A percentile compares a stretch with the other conserved stretches of the same genome.
Evolutionary conservation across 345 rosid genomes (phyloP).

Genomic region (Cardamine occulta): DNA sequence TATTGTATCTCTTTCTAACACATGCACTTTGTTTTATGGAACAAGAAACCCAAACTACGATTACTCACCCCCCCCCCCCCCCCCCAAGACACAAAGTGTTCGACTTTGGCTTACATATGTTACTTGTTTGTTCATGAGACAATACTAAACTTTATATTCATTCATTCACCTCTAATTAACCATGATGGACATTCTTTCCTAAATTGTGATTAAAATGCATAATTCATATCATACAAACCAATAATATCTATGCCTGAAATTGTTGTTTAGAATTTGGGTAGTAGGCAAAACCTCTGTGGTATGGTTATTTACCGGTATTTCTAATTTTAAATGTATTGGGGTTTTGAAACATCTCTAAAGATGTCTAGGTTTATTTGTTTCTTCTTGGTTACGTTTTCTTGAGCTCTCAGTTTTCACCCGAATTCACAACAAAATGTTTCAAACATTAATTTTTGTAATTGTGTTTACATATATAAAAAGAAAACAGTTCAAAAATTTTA

Average conservation of each 20-base stretch:
- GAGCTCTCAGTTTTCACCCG: not conserved
- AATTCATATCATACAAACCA: no score
- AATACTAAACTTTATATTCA: not conserved
- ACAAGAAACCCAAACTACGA: constrained; percentile 36
- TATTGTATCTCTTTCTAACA: constrained; percentile 16
- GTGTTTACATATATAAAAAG: not conserved
- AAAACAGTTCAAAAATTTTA: not conserved
- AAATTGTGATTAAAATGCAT: no score
- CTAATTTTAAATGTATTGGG: no score
- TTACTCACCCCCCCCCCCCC: not conserved
- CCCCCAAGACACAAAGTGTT: constrained; percentile 1
- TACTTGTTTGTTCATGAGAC: not conserved
- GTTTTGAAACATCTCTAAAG: not conserved
- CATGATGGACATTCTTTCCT: no score
- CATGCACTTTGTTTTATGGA: constrained; percentile 39
- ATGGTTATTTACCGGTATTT: no score
- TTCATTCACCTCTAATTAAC: not conserved
- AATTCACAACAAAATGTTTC: not conserved
- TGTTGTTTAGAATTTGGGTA: no score
- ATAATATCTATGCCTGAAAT: no score
- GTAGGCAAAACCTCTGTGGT: no score
- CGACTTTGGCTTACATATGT: not conserved
- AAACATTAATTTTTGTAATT: not conserved
- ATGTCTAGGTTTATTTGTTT: not conserved
- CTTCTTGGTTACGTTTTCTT: not conserved